phyloP scores from a whole-genome alignment of 805 yeast genomes.

The Sugiyamaella mastotermitis region DNA sequence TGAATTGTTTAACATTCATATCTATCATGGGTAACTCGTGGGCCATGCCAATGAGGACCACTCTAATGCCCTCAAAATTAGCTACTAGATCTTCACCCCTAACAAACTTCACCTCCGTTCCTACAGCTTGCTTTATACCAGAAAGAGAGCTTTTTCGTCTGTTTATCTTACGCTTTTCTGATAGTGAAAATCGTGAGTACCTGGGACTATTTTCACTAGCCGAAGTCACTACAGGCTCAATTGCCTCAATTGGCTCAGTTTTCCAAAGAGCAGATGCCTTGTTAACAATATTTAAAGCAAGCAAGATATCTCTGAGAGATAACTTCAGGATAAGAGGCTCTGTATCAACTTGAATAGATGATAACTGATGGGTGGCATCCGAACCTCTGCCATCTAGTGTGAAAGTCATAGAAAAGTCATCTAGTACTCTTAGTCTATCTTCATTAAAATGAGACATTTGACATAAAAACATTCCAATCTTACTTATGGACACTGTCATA shows the following conservation, averaged over 20 bases:
- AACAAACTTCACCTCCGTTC: conserved; percentile 31
- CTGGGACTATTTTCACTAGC: conserved; percentile 11
- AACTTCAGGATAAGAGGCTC: conserved; percentile 79
- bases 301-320: conserved; percentile 77
- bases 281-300: conserved; percentile 70
- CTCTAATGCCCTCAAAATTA: conserved; percentile 67
- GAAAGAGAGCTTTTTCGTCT: not conserved
- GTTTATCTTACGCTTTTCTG: conserved; percentile 3
- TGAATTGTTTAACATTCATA: conserved; percentile 65
- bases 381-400: conserved; percentile 69
- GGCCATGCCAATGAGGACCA: conserved; percentile 83
- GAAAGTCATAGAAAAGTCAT: conserved; percentile 78
- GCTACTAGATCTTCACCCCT: conserved; percentile 66
- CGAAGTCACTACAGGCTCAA: no score
- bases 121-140: not conserved
- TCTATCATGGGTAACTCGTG: conserved; percentile 88
- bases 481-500: conserved; percentile 59
- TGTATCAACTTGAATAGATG: conserved; percentile 60
- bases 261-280: conserved; percentile 47
- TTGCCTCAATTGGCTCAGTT: not conserved
- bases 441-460: conserved; percentile 64
- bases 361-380: conserved; percentile 48
- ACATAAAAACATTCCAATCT: conserved; percentile 81
- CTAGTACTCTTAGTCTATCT: conserved; percentile 65
- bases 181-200: conserved; percentile 16